Base-by-base conservation (phyloP, 352 stramenopile genomes). In the Chrysophaeum taylorii region DNA sequence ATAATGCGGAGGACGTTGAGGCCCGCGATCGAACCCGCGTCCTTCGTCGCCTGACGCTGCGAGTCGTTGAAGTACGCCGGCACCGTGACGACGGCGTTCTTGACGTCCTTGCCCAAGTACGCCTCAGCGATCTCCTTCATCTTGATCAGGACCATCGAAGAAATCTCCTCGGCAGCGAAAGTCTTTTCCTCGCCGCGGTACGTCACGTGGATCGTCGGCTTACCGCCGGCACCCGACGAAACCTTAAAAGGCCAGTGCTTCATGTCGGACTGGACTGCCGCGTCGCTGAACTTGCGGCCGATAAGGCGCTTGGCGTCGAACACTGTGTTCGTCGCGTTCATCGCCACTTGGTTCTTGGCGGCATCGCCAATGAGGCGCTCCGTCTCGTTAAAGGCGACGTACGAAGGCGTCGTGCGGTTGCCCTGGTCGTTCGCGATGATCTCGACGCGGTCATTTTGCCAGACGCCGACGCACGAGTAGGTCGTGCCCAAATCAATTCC, bases 401-500 rank as follows among this genome's bases (percentile, higher is more conserved):
- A 92, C 38, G 87, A 87, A n/a, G 90, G 92, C 63, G 90, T 96
- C 36, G 90, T 94, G 54, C 89, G 89, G 77, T 93, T 94, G 70
- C 92, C 93, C 82, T 97, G 91, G 83, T 91, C 84, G 70, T 91
- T 98, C 73, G 93, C 89, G 75, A 98, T 97, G 82, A 98, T 97
- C 79, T 96, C 94, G 70, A 98, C 92, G 79, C 93, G 93, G 80
- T 89, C 92, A 73, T 97, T 97, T 81, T 96, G 92, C 86, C 92
- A 97, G 68, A 97, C 93, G 75, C 92, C 92, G 64, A 98, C 92
- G 76, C 93, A 98, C 39, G 90, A 94, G 84, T 98, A 96, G 35
- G 92, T 98, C 67, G 92, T 98, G 72, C 92, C 92, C 48, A 98
- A 83, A 81, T 98, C 94, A 76, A 98, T 98, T 71, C 94, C 94